A percentile compares a stretch with the other conserved stretches of the same genome.
Evolutionary conservation across 2,329 filamentous ascomycete species (phyloP).

Genomic region (Xylariaceae sp.): DNA sequence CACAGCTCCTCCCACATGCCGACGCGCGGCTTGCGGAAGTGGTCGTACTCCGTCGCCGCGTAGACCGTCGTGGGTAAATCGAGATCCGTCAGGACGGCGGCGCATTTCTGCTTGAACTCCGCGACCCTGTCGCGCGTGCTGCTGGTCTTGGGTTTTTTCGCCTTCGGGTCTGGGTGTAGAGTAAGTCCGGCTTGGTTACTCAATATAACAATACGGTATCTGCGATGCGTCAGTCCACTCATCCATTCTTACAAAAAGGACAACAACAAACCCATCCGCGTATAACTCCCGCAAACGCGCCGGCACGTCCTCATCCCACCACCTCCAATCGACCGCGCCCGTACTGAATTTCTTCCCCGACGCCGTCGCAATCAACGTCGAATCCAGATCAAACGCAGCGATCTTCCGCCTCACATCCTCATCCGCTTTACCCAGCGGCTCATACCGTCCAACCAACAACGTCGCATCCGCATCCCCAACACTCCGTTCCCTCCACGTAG

Average conservation of each 20-base stretch:
- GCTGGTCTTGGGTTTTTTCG: constrained; percentile 53
- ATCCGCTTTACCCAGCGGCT: constrained; percentile 34
- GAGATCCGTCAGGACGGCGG: constrained; percentile 62
- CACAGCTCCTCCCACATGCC: constrained; percentile 77
- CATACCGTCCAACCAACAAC: constrained; percentile 71
- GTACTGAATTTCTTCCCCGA: constrained; percentile 75
- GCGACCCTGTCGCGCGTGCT: constrained; percentile 55
- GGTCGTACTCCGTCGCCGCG: constrained; percentile 77
- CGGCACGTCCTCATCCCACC: constrained; percentile 77
- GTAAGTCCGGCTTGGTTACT: constrained; percentile 86
- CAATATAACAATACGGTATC: constrained; percentile 71
- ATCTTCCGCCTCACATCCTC: constrained; percentile 49
- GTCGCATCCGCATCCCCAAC: constrained; percentile 39
- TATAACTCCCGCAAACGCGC: constrained; percentile 61
- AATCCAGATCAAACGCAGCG: constrained; percentile 75
- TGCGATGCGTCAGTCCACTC: constrained; percentile 33
- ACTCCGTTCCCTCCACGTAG: constrained; percentile 59
- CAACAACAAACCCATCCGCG: constrained; percentile 55
- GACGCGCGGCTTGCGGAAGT: constrained; percentile 76
- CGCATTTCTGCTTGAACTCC: constrained; percentile 79
- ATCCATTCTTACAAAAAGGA: too few species aligned
- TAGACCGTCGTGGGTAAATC: constrained; percentile 76
- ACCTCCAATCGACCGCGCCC: constrained; percentile 79
- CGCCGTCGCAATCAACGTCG: constrained; percentile 73
- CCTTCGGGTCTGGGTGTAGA: constrained; percentile 66